Base-by-base conservation (phyloP, 306 rosid genomes). In the Vigna radiata region DNA sequence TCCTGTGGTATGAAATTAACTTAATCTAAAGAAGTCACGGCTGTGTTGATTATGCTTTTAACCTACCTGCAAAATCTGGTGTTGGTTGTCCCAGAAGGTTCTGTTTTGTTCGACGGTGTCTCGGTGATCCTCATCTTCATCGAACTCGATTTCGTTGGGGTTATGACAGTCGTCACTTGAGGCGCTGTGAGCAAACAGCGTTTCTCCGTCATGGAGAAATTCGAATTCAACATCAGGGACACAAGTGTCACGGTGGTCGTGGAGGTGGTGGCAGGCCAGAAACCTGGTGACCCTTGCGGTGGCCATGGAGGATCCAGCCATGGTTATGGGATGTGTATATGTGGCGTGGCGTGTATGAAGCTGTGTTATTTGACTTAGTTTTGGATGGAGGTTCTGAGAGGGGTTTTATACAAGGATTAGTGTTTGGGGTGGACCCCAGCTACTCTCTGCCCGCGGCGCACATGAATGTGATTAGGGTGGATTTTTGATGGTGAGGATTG, bases 61-160 rank as follows among this genome's bases (percentile, higher is more conserved):
- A 41, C 31, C 58, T 54, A 94, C 98, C 83, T 85, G 92, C 70
- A 94, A 75, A 73, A 83, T 18, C 60, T 92, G 89, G 63, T 84
- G 89, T 41, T 94, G 98, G 15, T 76, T 85, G 1, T 90, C 93
- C 98, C 97, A 94, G 23, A 85, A 94, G 60, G 23, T 77, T 86
- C 74, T 82, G 17, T 79, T 78, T 41, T 85, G 73, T 37, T 88
- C 83, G 19, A 37, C 0, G 37, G 33, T 14, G 27, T 54, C 64
- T 17, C 1, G 14, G 2, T 36, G 39, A 6, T 75, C 86, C 1
- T 53, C 81, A 2, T 80, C 84, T 1, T 80, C 86, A 1, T 86
- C 92, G 3, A 82, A 43, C 48, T 70, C 88, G 7, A 81, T 62
- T 9, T 68, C 85, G 65, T 60, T 56, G 0, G 58, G 5, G 16